Evolutionary conservation across 73 alveolate species (phyloP).

Genomic region (Tetrahymena elliotti): DNA sequence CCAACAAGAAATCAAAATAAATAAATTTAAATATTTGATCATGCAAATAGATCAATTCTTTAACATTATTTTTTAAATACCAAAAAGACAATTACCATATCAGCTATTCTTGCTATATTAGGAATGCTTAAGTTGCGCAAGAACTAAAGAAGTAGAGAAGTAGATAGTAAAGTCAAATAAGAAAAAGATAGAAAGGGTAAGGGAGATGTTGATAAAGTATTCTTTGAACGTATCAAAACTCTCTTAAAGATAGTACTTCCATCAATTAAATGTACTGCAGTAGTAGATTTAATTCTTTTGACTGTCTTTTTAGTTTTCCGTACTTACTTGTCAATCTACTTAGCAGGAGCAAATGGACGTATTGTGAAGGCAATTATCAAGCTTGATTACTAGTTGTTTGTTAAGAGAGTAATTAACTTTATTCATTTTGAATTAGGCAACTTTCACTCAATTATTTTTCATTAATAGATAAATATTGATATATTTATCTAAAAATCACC

Average conservation of each 20-base stretch:
- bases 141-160: background rate
- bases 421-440: background rate
- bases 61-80: background rate
- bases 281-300: constrained; percentile 43
- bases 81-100: background rate
- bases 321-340: constrained; percentile 71
- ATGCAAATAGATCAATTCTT: background rate
- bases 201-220: constrained; percentile 73
- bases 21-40: background rate
- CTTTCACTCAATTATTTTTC: background rate
- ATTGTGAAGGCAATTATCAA: constrained; percentile 77
- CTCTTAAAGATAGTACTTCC: constrained; percentile 72
- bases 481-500: background rate
- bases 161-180: background rate
- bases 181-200: constrained; percentile 32
- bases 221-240: constrained; percentile 47
- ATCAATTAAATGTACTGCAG: constrained; percentile 46
- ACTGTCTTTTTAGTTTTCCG: constrained; percentile 57
- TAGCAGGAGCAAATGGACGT: constrained; percentile 80
- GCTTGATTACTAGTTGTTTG: constrained; percentile 37
- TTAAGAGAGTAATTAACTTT: constrained; percentile 21
- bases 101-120: background rate
- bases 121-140: background rate
- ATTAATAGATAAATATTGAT: too few relatives aligned
- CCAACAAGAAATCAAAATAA: background rate